These are phyloP conservation scores for Anisodus tanguticus DNA, from an alignment of 257 asterid species.

Conservation along the genomic window DNA sequence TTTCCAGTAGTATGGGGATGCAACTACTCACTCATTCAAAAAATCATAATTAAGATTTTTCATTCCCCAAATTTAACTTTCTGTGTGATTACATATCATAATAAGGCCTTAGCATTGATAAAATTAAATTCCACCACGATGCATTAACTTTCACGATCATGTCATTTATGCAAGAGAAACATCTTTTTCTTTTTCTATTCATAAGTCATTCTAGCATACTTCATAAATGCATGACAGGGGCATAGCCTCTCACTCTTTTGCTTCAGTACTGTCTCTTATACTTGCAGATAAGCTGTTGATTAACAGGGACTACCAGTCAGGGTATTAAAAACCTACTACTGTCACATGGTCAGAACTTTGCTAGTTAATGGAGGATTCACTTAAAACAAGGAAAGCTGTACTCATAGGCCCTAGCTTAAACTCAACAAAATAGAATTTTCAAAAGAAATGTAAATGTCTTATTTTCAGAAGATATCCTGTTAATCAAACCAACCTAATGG, in stretches of 20 bases:
- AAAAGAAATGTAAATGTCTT: not conserved
- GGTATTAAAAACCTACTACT: not conserved
- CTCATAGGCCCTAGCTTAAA: not conserved
- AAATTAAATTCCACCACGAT: not conserved
- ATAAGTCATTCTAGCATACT: not conserved
- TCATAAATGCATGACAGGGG: not conserved
- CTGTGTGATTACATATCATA: not conserved
- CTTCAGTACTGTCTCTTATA: not conserved
- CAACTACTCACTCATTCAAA: not conserved
- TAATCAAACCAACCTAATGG: conserved; percentile 22
- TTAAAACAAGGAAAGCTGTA: not conserved
- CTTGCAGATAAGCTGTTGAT: conserved; percentile 17
- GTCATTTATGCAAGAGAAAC: not conserved
- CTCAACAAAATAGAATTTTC: not conserved
- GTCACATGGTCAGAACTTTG: not conserved
- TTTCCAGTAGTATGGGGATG: not conserved
- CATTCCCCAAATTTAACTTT: not conserved
- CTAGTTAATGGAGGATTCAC: not conserved
- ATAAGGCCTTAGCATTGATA: conserved; percentile 14
- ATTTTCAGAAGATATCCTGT: not conserved
- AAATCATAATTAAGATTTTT: not conserved
- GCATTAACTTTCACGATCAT: not conserved
- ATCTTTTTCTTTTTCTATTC: not conserved
- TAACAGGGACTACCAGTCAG: not conserved
- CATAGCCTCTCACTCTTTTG: conserved; percentile 17